Evolutionary conservation across 805 yeast genomes (phyloP).

Genomic region (Candida taoyuanica): DNA sequence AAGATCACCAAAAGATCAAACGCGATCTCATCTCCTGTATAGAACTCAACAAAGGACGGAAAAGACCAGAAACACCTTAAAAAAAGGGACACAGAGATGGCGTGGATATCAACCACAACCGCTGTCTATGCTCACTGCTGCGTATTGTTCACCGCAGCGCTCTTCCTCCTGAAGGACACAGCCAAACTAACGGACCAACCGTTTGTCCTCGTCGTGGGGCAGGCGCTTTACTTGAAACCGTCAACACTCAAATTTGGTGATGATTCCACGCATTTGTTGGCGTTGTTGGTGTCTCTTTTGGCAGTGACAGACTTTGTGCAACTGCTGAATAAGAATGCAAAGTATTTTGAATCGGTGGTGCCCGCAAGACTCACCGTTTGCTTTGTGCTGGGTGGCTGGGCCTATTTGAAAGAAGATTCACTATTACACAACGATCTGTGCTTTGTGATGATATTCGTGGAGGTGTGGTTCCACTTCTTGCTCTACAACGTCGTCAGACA

Average conservation of each 20-base stretch:
- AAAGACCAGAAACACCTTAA: neutral
- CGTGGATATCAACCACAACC: slow-evolving; percentile 45
- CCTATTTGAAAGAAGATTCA: slow-evolving; percentile 41
- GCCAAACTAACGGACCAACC: slow-evolving; percentile 39
- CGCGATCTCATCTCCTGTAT: too few relatives aligned
- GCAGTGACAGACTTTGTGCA: slow-evolving; percentile 57
- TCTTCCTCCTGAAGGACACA: slow-evolving; percentile 45
- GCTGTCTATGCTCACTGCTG: slow-evolving; percentile 44
- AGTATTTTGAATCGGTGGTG: slow-evolving; percentile 54
- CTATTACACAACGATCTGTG: slow-evolving; percentile 58
- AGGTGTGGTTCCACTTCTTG: slow-evolving; percentile 65
- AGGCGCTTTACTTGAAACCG: slow-evolving; percentile 38
- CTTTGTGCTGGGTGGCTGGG: slow-evolving; percentile 45
- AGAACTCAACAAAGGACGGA: too few relatives aligned
- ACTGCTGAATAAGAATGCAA: slow-evolving; percentile 38
- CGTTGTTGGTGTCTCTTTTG: slow-evolving; percentile 36
- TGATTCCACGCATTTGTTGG: slow-evolving; percentile 24
- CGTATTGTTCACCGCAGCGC: slow-evolving; percentile 40
- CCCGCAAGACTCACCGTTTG: slow-evolving; percentile 50
- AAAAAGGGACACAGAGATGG: slow-evolving; percentile 34
- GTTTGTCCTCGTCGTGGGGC: slow-evolving; percentile 47
- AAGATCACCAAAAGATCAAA: too few relatives aligned
- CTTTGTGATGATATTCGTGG: slow-evolving; percentile 52
- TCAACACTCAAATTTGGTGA: neutral
- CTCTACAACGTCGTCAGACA: slow-evolving; percentile 60